Evolutionary conservation across 768 basidiomycete genomes (phyloP), one percentile per base, ranked within the genome.

Genomic region (Gloeophyllum trabeum): DNA sequence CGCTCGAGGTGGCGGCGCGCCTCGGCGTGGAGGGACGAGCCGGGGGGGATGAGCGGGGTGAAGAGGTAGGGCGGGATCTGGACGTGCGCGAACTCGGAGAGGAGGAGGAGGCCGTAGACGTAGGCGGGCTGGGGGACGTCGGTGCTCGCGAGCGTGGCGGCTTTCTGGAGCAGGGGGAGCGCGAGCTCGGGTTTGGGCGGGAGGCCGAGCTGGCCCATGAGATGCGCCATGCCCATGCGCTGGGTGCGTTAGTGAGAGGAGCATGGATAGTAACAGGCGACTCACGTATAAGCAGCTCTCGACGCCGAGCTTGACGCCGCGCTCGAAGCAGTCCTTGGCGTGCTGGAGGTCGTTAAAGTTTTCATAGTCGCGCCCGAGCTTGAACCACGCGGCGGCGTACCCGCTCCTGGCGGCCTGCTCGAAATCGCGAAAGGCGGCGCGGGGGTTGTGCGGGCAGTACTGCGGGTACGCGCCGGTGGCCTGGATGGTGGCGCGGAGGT

Each of bases 171-270:
- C 34, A 90, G 68, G 0, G 81, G 73, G 2, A 94, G 57, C 0
- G 85, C 93, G 2, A 58, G 54, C 7, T 70, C 57, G 0, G 73
- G 70, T 39, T 73, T 69, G 3, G 70, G 50, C 2, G 69, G 61
- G 7, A 88, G 65, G 6, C 72, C 71, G 16, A 97, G 79, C 56
- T 98, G 94, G 24, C 89, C 91, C 51, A 92, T 73, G 6, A 97
- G 66, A 54, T 91, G 70, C 0, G 91, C 93, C 81, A 94, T 93
- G 1, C 90, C 93, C 66, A 98, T 72, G 0, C 93, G 81, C 86
- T 92, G 48, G n/a, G 14, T 22, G 28, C 41, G 25, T 46, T 20
- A 18, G 12, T 20, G 24, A 38, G 44, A 41, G 5, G 22, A 48
- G 25, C 20, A 42, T 25, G 36, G 32, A 7, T 21, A 41, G 14